A percentile compares a stretch with the other conserved stretches of the same genome.
These are phyloP conservation scores for Fusarium compactum DNA, from an alignment of 2,329 filamentous ascomycete genomes.

Conservation along the genomic window DNA sequence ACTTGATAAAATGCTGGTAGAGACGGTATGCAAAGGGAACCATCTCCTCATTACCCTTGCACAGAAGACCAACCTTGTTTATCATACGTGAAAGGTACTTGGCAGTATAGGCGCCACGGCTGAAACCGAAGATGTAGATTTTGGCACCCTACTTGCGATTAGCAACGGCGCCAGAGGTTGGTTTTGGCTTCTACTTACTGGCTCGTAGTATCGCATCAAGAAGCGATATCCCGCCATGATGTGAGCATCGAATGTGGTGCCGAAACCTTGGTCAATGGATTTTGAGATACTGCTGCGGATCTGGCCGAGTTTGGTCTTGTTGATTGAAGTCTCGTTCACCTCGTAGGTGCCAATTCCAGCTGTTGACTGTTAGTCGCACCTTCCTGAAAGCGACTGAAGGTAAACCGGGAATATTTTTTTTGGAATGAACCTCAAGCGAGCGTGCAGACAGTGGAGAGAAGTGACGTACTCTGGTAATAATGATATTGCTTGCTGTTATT, in stretches of 20 bases:
- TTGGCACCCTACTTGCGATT: conserved; percentile 54
- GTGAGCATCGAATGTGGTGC: conserved; percentile 62
- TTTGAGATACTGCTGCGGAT: conserved; percentile 53
- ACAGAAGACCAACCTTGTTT: conserved; percentile 61
- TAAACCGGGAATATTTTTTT: no score
- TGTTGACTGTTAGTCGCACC: conserved; percentile 14
- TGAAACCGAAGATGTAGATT: conserved; percentile 68
- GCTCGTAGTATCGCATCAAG: conserved; percentile 64
- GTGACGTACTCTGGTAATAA: conserved; percentile 63
- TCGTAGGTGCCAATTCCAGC: conserved; percentile 64
- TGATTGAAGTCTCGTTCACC: conserved; percentile 55
- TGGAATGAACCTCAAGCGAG: no score
- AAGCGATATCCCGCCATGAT: conserved; percentile 66
- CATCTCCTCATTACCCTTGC: conserved; percentile 65
- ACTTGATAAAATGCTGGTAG: conserved; percentile 55
- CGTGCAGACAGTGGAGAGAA: no score
- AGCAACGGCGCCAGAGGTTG: no score
- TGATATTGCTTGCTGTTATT: conserved; percentile 58
- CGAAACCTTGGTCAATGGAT: conserved; percentile 58
- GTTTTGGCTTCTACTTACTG: conserved; percentile 42
- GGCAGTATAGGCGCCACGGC: conserved; percentile 64
- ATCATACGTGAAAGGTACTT: conserved; percentile 65
- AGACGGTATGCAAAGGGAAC: conserved; percentile 61
- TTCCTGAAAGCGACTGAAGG: no score
- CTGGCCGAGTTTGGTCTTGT: conserved; percentile 51